These are phyloP conservation scores for Hemileccinum impolitum DNA, from an alignment of 768 basidiomycete genomes.

Conservation along the genomic window DNA sequence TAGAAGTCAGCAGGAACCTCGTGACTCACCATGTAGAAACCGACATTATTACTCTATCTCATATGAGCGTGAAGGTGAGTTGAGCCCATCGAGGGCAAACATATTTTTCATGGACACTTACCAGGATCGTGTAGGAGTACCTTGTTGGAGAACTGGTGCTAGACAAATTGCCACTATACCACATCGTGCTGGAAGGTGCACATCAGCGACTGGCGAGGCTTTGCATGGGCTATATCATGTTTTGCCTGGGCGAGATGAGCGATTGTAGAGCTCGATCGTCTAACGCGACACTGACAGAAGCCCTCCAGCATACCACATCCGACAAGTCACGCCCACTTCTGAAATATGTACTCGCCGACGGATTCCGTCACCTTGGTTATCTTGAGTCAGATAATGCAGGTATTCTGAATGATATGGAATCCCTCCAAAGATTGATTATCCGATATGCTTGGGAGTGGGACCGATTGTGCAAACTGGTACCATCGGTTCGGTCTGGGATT, in stretches of 20 bases:
- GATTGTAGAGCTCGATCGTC: neutral
- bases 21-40: conserved; percentile 10
- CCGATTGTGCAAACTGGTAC: neutral
- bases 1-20: conserved; percentile 6
- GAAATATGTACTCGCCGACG: conserved; percentile 8
- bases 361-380: neutral
- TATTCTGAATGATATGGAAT: conserved; percentile 2
- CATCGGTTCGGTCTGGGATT: neutral
- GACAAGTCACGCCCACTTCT: neutral
- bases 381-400: neutral
- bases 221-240: conserved; percentile 7
- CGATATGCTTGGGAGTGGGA: conserved; percentile 1
- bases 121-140: conserved; percentile 8
- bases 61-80: conserved; percentile 19
- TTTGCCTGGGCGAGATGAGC: conserved; percentile 7
- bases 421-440: neutral
- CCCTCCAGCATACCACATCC: neutral
- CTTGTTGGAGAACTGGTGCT: conserved; percentile 6
- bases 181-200: conserved; percentile 5
- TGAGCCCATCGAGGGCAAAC: too few species aligned
- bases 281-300: too few species aligned
- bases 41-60: conserved; percentile 8
- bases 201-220: conserved; percentile 6
- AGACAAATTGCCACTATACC: neutral
- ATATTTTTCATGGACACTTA: neutral